A percentile compares a stretch with the other conserved stretches of the same genome.
Evolutionary conservation across 805 yeast genomes (phyloP).

Genomic region (Candida cerambycidarum): DNA sequence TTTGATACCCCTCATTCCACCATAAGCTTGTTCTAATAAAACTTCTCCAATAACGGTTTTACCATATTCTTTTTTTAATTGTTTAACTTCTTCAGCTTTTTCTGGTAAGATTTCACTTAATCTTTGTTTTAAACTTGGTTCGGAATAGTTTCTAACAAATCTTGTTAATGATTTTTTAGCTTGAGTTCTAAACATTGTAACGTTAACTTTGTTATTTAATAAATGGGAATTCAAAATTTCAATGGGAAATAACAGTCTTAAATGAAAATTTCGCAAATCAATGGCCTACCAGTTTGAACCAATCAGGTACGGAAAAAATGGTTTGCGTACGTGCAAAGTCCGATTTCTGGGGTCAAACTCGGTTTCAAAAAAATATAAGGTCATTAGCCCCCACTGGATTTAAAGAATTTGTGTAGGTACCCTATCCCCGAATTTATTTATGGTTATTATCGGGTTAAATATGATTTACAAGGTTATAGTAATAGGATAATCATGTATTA

Average conservation of each 20-base stretch:
- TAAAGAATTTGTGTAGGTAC: background rate
- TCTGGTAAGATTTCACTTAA: constrained; percentile 91
- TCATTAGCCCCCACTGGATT: constrained; percentile 5
- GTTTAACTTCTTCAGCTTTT: constrained; percentile 87
- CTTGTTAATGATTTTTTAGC: constrained; percentile 6
- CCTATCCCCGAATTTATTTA: constrained; percentile 1
- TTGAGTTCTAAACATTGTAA: constrained; percentile 6
- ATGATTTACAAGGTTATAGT: background rate
- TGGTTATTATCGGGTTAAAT: background rate
- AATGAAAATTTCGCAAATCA: constrained; percentile 8
- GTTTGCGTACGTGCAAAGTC: constrained; percentile 5
- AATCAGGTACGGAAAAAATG: constrained; percentile 2
- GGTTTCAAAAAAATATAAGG: background rate
- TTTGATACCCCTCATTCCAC: constrained; percentile 81
- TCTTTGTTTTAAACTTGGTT: constrained; percentile 82
- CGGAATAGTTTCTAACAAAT: constrained; percentile 26
- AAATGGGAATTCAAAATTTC: background rate
- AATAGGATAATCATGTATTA: no score
- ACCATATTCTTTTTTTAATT: constrained; percentile 89
- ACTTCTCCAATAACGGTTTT: constrained; percentile 59
- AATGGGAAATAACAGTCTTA: constrained; percentile 5
- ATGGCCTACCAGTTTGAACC: constrained; percentile 5
- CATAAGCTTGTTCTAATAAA: constrained; percentile 47
- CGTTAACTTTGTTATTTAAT: background rate
- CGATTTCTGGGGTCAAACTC: constrained; percentile 8